Base-by-base conservation (phyloP, 1,284 basidiomycete genomes). In the Fistulina hepatica region DNA sequence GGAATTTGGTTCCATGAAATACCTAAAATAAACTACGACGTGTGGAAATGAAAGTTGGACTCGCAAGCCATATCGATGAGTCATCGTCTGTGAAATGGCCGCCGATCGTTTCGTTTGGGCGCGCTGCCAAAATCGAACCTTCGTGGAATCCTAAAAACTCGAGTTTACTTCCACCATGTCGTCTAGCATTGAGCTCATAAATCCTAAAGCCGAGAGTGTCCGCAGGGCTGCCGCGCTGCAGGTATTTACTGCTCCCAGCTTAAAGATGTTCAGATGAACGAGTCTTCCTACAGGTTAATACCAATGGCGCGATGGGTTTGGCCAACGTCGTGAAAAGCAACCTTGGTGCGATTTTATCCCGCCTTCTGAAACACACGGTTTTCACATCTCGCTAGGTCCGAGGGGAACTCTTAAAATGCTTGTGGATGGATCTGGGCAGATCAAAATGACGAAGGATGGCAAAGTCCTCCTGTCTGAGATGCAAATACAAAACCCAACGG, bases 361-460 rank as follows among this genome's bases (percentile, higher is more conserved):
- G 43, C 43, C 42, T 35, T 42, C 34, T 12, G 2, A 7, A 28
- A 31, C 34, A 37, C 38, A 33, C 31, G 34, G 41, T 12, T 46
- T 52, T 50, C 42, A 41, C 46, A 44, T 32, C 39, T 40, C 31
- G 48, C 37, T 45, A 94, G 91, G 92, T 33, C 92, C 92, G 13
- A 69, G 91, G 60, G 92, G 93, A 44, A 97, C 94, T 3, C 76
- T 97, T 50, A 99, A 99, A 71, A 97, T 99, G 93, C 80, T 99
- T 33, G 95, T 99, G 33, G 95, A 98, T 61, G 95, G 95, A 43
- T 73, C 93, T n/a, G 95, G 95, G 11, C 91, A 95, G 68, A 93
- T 99, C 62, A 98, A 97, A 73, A 95, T 99, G 89, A 98, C 95
- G 51, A 99, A 98, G 69, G 95, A 98, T 57, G 95, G 95, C 51